Evolutionary conservation across 495 filamentous ascomycete species (phyloP).

Genomic region (Talaromyces stipitatus): DNA sequence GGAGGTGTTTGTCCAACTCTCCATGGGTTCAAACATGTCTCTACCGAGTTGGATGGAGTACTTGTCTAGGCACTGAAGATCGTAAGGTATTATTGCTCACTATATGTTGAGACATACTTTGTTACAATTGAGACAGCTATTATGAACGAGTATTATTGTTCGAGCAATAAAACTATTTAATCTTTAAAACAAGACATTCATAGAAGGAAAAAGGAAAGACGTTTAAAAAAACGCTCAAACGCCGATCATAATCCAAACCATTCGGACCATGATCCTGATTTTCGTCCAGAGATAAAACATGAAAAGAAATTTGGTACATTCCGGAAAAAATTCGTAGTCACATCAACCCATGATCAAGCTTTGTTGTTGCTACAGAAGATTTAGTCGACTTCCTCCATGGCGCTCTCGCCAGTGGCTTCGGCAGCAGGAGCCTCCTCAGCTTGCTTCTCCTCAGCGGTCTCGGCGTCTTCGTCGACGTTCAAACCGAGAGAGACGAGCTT

Average conservation of each 20-base stretch:
- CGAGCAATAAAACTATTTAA: not conserved
- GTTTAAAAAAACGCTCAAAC: conserved; percentile 24
- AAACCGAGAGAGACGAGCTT: conserved; percentile 94
- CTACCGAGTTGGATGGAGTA: too few species aligned
- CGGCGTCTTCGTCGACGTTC: conserved; percentile 89
- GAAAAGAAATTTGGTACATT: conserved; percentile 7
- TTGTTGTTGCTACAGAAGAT: not conserved
- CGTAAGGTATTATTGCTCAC: too few species aligned
- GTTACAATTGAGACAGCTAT: not conserved
- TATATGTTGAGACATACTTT: not conserved
- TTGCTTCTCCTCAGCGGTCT: conserved; percentile 56
- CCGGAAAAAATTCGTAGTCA: conserved; percentile 4
- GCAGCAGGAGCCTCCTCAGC: conserved; percentile 53
- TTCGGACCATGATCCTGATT: conserved; percentile 2
- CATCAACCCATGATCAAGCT: conserved; percentile 1
- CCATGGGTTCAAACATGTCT: too few species aligned
- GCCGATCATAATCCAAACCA: conserved; percentile 12
- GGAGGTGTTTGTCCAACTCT: too few species aligned
- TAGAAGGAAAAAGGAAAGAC: conserved; percentile 1
- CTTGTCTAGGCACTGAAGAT: too few species aligned
- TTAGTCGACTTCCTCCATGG: conserved; percentile 72
- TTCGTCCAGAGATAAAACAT: conserved; percentile 6
- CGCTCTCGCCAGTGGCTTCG: conserved; percentile 53
- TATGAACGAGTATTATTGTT: conserved; percentile 1
- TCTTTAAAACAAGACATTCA: not conserved